Base-by-base conservation (phyloP, 1,139 yeast genomes). In the Taiozyma onychis region DNA sequence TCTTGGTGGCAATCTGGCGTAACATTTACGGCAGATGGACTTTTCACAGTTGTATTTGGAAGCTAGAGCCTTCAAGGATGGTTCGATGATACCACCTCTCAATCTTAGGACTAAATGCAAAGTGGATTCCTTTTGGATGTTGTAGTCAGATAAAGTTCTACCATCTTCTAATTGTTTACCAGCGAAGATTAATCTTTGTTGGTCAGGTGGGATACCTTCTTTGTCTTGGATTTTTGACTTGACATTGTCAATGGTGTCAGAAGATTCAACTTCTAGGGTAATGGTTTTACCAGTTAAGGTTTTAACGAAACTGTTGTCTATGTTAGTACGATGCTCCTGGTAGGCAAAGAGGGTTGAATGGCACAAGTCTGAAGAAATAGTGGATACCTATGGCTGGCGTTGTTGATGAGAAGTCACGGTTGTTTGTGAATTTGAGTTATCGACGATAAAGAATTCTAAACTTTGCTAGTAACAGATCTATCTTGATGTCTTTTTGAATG, bases 1-100 rank as follows among this genome's bases (percentile, higher is more conserved):
- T 87, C 98, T 93, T 78, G 98, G 97, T 73, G 99, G 99, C 74
- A 93, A 90, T 85, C 99, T 95, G 71, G 99, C 98, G 86, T 93
- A 93, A 84, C 99, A 93, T 78, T 90, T 88, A 81, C 99, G 95
- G 85, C 99, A 93, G 75, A 93, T 93, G 66, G 97, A 77, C 82
- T 93, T 93, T 67, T 93, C 99, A 85, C 98, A 93, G 96, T 93
- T 93, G 90, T 88, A 93, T 82, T 93, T 93, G 74, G 97, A 89
- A 76, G 99, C 99, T 73, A 93, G 86, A 70, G 95, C 97, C 83
- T 91, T 93, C 73, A 93, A 86, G 70, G 98, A 91, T 80, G 99
- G 99, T 85, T 93, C 99, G 76, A 93, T 93, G 81, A 91, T 89
- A 83, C 96, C 96, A 87, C 98, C 98, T 85, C 98, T 88, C 77